Evolutionary conservation across 2,329 filamentous ascomycete species (phyloP), one percentile per base, ranked within the genome.

Genomic region (Phialocephala subalpina): DNA sequence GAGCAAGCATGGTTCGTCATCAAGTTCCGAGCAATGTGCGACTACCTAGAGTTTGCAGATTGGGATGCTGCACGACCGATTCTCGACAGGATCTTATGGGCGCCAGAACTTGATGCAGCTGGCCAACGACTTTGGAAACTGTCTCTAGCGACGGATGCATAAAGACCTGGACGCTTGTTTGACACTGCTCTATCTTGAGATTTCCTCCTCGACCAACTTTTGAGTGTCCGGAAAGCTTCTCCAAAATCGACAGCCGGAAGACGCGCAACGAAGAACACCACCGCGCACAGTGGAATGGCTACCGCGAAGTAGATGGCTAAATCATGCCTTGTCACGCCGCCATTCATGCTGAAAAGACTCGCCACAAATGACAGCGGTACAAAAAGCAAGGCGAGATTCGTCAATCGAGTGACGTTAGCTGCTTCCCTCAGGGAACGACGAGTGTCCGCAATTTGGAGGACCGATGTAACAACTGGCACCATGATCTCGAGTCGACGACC

Each of bases 341-440:
- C 49, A 36, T 53, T 60, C 62, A 64, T 64, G 49, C 62, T 64
- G 57, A 64, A 63, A 7, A 64, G 36, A 40, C 62, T 60, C 14
- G 62, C 49, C 9, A 64, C 57, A 38, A 57, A 64, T 3, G 20
- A 18, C 16, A 64, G 27, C 3, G 56, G 62, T 12, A 64, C 62
- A 33, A 64, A 64, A 12, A 64, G 22, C 11, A 64, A 33, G 18
- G 57, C 62, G 4, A 64, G 56, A 45, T 45, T 53, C 12, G 67
- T 69, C 42, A 70, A 56, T 29, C 68, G 52, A 2, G 63, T 66
- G 16, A 68, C 62, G 29, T 68, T 70, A 12, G 60, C 55, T 29
- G 66, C 58, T 53, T 68, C 63, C 22, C 20, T 62, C n/a, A 64
- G 47, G 18, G 63, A 60, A 5, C 66, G 38, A 25, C 61, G 53